A percentile compares a stretch with the other conserved stretches of the same genome.
Evolutionary conservation across 768 basidiomycete species (phyloP).

Genomic region (Leccinum rimulosum): DNA sequence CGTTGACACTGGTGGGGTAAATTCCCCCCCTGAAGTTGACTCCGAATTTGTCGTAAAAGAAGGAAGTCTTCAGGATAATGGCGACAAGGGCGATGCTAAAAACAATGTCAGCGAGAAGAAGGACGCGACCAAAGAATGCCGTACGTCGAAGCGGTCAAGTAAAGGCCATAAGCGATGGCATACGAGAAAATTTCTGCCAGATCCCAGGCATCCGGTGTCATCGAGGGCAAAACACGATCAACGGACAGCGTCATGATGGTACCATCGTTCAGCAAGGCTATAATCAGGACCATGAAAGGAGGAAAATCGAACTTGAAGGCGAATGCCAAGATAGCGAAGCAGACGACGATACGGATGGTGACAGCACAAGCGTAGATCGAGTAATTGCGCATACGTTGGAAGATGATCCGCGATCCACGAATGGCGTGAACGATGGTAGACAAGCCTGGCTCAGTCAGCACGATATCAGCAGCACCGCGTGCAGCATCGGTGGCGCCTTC

Average conservation of each 20-base stretch:
- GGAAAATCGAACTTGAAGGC: constrained; percentile 98
- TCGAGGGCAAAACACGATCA: constrained; percentile 92
- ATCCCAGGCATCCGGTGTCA: constrained; percentile 94
- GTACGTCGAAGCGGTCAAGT: constrained; percentile 88
- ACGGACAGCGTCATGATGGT: constrained; percentile 99
- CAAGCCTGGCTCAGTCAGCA: constrained; percentile 96
- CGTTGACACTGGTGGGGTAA: constrained; percentile 43
- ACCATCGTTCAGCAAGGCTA: constrained; percentile 95
- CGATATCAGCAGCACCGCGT: constrained; percentile 97
- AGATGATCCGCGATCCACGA: constrained; percentile 96
- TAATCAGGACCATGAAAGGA: constrained; percentile 99
- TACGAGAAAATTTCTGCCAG: constrained; percentile 94
- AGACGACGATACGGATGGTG: constrained; percentile 98
- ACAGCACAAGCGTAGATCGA: constrained; percentile 96
- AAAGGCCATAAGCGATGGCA: constrained; percentile 93
- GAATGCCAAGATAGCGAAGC: constrained; percentile 93
- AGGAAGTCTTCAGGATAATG: constrained; percentile 81
- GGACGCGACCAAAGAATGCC: constrained; percentile 26
- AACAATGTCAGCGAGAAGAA: constrained; percentile 9
- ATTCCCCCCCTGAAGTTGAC: constrained; percentile 48
- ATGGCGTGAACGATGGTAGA: constrained; percentile 99
- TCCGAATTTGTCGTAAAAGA: constrained; percentile 87
- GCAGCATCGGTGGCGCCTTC: constrained; percentile 99
- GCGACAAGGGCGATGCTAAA: constrained; percentile 71
- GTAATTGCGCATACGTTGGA: constrained; percentile 99